Evolutionary conservation across 176 grass and related monocot genomes (phyloP).

Genomic region (Tillandsia leiboldiana): DNA sequence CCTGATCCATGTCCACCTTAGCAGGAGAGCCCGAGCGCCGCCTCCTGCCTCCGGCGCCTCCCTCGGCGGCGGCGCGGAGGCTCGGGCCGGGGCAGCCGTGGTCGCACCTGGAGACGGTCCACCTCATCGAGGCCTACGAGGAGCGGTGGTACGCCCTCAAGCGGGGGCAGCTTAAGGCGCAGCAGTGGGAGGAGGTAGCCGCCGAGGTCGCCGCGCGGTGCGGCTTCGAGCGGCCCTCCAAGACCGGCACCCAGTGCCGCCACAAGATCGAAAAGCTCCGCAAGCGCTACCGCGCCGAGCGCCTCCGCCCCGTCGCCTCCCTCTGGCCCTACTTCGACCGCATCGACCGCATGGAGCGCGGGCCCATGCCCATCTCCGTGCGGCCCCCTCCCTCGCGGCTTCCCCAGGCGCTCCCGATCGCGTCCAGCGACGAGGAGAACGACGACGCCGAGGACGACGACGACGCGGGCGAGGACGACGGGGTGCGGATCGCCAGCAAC

Average conservation of each 20-base stretch:
- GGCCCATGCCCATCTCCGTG: constrained; percentile 32
- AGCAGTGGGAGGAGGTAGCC: constrained; percentile 91
- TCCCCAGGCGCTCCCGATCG: constrained; percentile 12
- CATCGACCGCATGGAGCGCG: constrained; percentile 76
- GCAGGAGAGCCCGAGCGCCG: constrained; percentile 21
- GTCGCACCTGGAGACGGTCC: constrained; percentile 69
- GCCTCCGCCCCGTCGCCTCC: constrained; percentile 50
- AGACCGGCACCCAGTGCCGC: constrained; percentile 89
- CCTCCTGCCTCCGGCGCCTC: neutral
- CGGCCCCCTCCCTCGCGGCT: constrained; percentile 13
- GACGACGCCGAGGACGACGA: constrained; percentile 36
- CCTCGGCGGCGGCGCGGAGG: constrained; percentile 26
- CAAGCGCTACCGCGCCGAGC: constrained; percentile 78
- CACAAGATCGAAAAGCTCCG: constrained; percentile 99
- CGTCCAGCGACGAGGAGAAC: constrained; percentile 25
- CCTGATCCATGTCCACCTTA: constrained; percentile 25
- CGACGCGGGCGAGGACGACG: constrained; percentile 24
- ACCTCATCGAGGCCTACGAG: constrained; percentile 92
- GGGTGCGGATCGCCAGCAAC: constrained; percentile 38
- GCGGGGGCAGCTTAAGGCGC: constrained; percentile 90
- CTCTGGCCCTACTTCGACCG: constrained; percentile 79
- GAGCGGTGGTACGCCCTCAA: constrained; percentile 62
- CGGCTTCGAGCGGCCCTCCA: constrained; percentile 33
- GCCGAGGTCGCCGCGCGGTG: constrained; percentile 41
- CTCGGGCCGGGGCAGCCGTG: constrained; percentile 69